These are phyloP conservation scores for Acanthamoeba healyi DNA, from an alignment of 208 protist genomes.

Conservation along the genomic window DNA sequence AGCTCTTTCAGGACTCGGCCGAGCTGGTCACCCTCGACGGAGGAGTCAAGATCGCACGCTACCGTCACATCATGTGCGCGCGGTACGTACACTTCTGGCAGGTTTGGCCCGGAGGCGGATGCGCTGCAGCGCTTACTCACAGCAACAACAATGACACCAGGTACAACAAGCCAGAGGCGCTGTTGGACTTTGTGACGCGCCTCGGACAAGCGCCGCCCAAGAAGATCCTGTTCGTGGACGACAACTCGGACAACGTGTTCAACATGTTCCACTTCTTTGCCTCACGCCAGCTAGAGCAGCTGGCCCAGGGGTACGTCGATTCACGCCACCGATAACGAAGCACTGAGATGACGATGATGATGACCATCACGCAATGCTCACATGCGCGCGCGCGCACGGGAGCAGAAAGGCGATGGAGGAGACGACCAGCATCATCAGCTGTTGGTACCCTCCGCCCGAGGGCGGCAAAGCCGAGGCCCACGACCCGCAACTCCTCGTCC, in stretches of 20 bases:
- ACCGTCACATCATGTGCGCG: conserved; percentile 11
- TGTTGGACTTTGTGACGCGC: conserved; percentile 36
- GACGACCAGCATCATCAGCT: conserved; percentile 13
- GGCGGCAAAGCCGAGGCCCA: conserved; percentile 46
- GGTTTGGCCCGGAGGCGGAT: background rate
- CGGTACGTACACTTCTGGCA: background rate
- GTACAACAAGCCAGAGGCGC: conserved; percentile 33
- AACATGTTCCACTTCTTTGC: conserved; percentile 73
- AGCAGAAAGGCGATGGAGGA: background rate
- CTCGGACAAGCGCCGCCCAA: background rate
- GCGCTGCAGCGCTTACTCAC: no score
- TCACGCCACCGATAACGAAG: background rate
- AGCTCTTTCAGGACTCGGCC: conserved; percentile 57
- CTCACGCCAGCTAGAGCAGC: conserved; percentile 11
- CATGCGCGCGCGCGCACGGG: no score
- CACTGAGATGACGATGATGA: background rate
- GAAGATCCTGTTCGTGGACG: conserved; percentile 61
- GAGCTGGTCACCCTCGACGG: conserved; percentile 3
- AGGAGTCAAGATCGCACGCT: conserved; percentile 54
- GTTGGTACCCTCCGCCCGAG: conserved; percentile 61
- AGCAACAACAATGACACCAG: background rate
- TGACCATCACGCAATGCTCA: no score
- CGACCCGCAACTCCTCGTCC: background rate
- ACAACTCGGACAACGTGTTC: conserved; percentile 74
- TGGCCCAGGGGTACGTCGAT: background rate